Base-by-base conservation (phyloP, 495 filamentous ascomycete genomes). In the Copromyces sp. region DNA sequence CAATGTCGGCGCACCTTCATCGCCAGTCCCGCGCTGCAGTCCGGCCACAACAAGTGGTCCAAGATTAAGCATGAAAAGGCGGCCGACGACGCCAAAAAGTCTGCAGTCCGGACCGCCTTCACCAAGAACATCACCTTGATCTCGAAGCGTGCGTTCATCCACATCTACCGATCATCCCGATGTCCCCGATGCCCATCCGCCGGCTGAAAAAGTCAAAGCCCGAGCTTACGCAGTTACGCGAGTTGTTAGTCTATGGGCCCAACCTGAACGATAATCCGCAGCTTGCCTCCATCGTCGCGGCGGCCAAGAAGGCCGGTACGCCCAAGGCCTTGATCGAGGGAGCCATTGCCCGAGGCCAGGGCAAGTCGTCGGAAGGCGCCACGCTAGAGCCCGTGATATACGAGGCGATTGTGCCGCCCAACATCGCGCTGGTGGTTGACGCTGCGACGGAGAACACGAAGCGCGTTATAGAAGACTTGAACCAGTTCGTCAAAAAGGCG, bases 21-120 rank as follows among this genome's bases (percentile, higher is more conserved):
- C 39, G 85, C 85, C 24, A 85, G 84, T 24, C 68, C 86, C 3
- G 39, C 75, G 6, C 74, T 84, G 8, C 81, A 81, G 39, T 92
- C 92, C 61, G 94, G 94, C 41, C 93, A 97, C 82, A 97, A 89
- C 80, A 89, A 91, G 79, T 99, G 95, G 95, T 92, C 93, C 42
- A 95, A 94, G 74, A 98, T 98, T 82, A 92, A 90, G 75, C 96
- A 99, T 79, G 93, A 94, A 82, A 99, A 99, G 81, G 92, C 88
- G 45, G 91, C 89, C 75, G 89, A 89, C 74, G 94, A 98, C 82
- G 80, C 79, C 14, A 84, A 84, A 75, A 91, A 88, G 77, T 87
- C 80, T 71, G 75, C 80, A 17, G 75, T 83, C 71, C 83, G 88
- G 9, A 80, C 76, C 29, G 47, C 74, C 38, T 83, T 88, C 74